phyloP scores from a whole-genome alignment of 495 filamentous ascomycete species.

The Daldinia childiae region DNA sequence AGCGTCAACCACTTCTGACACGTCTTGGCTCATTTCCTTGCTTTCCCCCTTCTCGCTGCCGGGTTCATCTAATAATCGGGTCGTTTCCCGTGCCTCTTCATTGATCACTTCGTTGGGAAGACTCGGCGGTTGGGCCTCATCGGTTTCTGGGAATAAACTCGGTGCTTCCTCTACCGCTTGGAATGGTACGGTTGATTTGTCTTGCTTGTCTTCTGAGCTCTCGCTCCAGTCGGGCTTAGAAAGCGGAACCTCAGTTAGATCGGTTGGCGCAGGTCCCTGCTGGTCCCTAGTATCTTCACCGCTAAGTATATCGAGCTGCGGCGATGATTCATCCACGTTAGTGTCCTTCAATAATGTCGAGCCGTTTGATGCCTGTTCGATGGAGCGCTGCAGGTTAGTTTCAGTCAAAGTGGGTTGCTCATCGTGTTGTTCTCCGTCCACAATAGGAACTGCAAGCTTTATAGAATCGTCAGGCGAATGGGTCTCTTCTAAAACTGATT shows the following conservation, averaged over 20 bases:
- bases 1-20: constrained; percentile 24
- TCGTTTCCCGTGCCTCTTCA: constrained; percentile 18
- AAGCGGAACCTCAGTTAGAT: constrained; percentile 21
- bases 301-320: constrained; percentile 33
- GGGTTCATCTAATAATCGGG: constrained; percentile 12
- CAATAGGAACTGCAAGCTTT: constrained; percentile 12
- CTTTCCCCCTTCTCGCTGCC: constrained; percentile 41
- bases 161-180: constrained; percentile 20
- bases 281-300: constrained; percentile 30
- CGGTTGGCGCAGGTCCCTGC: constrained; percentile 25
- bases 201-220: constrained; percentile 18
- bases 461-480: constrained; percentile 12
- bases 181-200: constrained; percentile 24
- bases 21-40: constrained; percentile 39
- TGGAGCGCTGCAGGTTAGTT: constrained; percentile 22
- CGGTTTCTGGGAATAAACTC: neutral
- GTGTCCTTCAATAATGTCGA: constrained; percentile 23
- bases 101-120: constrained; percentile 12
- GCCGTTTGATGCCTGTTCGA: constrained; percentile 26
- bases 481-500: constrained; percentile 12
- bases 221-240: constrained; percentile 21
- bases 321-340: constrained; percentile 35
- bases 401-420: constrained; percentile 21
- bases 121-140: constrained; percentile 21
- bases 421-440: constrained; percentile 26